phyloP scores from a whole-genome alignment of 805 yeast species.

The Hanseniaspora mollemarum region DNA sequence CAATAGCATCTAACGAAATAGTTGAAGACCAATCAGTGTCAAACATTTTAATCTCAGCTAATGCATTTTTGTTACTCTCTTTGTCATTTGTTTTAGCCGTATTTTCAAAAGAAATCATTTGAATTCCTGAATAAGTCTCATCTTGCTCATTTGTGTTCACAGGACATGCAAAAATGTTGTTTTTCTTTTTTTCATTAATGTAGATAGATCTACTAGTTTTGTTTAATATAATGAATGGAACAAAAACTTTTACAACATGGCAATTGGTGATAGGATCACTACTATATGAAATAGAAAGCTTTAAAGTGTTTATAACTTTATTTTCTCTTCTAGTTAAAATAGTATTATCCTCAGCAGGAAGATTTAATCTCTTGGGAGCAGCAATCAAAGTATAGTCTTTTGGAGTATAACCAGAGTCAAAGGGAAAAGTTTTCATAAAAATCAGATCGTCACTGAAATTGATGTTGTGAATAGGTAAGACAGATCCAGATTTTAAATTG shows the following conservation, averaged over 20 bases:
- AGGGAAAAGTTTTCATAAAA: slow-evolving; percentile 18
- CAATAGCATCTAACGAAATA: slow-evolving; percentile 79
- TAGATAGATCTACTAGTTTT: slow-evolving; percentile 58
- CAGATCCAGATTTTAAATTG: slow-evolving; percentile 48
- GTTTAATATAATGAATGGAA: slow-evolving; percentile 79
- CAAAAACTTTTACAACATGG: slow-evolving; percentile 53
- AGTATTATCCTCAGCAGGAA: slow-evolving; percentile 42
- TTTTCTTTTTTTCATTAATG: slow-evolving; percentile 43
- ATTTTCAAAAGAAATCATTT: slow-evolving; percentile 64
- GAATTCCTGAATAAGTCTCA: slow-evolving; percentile 40
- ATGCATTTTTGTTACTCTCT: slow-evolving; percentile 45
- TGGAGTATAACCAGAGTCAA: slow-evolving; percentile 42
- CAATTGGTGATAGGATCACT: slow-evolving; percentile 40
- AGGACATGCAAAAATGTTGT: slow-evolving; percentile 13
- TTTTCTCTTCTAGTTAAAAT: slow-evolving; percentile 47
- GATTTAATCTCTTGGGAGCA: slow-evolving; percentile 30
- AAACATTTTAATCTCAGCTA: slow-evolving; percentile 55
- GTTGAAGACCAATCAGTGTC: slow-evolving; percentile 65
- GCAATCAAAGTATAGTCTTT: slow-evolving; percentile 58
- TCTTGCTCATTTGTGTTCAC: slow-evolving; percentile 21
- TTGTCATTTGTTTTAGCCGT: slow-evolving; percentile 27
- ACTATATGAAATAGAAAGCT: slow-evolving; percentile 54
- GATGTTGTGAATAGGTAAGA: slow-evolving; percentile 70
- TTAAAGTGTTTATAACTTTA: slow-evolving; percentile 56
- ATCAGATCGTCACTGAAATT: slow-evolving; percentile 37